phyloP scores from a whole-genome alignment of 1,139 yeast genomes.

The Candida pseudocylindracea region DNA sequence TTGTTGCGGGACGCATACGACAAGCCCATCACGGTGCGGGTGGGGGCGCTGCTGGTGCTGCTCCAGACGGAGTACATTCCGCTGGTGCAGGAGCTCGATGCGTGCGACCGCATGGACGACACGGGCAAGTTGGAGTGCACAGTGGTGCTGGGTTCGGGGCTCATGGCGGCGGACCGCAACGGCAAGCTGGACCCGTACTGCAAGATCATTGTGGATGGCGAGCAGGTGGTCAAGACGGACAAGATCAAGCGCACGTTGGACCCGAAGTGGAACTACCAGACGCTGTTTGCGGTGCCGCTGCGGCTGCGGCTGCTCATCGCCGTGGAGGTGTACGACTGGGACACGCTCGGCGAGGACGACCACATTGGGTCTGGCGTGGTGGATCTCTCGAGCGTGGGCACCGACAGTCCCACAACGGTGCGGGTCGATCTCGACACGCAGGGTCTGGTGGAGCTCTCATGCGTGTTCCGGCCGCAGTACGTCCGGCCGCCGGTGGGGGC shows the following conservation, averaged over 20 bases:
- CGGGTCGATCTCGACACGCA: conserved; percentile 31
- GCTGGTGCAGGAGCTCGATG: conserved; percentile 25
- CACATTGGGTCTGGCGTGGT: conserved; percentile 27
- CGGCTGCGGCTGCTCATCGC: conserved; percentile 28
- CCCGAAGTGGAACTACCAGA: conserved; percentile 48
- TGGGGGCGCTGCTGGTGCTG: conserved; percentile 20
- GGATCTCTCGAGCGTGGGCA: conserved; percentile 25
- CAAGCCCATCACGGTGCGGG: conserved; percentile 19
- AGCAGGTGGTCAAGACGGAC: conserved; percentile 31
- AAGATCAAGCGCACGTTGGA: conserved; percentile 40
- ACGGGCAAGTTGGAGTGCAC: conserved; percentile 33
- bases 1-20: conserved; percentile 24
- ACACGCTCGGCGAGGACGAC: conserved; percentile 46
- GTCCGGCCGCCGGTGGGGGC: conserved; percentile 31
- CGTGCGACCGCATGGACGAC: conserved; percentile 39
- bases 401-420: conserved; percentile 20
- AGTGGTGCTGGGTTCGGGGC: conserved; percentile 26
- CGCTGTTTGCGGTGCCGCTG: conserved; percentile 36
- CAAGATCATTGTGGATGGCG: conserved; percentile 26
- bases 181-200: conserved; percentile 61
- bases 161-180: conserved; percentile 39
- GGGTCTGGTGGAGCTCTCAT: conserved; percentile 30
- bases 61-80: conserved; percentile 41
- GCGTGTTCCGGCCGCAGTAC: conserved; percentile 42
- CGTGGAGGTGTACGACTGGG: conserved; percentile 51